Percentiles rank a stretch among this genome's conserved stretches.
These are phyloP conservation scores for Graphilbum sp. DNA, from an alignment of 2,329 filamentous ascomycete species.

Conservation along the genomic window DNA sequence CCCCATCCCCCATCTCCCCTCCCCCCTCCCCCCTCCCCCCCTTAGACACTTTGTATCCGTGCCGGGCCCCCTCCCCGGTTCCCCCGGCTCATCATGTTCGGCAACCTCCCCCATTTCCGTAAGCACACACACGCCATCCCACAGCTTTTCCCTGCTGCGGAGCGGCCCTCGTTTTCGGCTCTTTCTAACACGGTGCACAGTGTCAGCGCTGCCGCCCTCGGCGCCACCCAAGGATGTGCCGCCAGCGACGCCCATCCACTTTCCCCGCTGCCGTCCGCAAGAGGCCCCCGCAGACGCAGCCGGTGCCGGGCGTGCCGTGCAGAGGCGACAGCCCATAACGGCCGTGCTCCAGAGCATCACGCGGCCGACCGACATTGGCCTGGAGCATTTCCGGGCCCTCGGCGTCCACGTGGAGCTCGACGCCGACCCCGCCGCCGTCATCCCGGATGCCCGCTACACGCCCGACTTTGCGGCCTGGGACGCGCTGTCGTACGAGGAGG, in stretches of 20 bases:
- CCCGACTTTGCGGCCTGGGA: constrained; percentile 39
- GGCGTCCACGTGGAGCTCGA: constrained; percentile 38
- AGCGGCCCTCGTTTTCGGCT: not conserved
- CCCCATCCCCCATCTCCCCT: too few species aligned
- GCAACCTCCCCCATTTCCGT: constrained; percentile 23
- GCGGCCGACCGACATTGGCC: constrained; percentile 30
- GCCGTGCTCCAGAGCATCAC: constrained; percentile 35
- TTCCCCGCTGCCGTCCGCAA: constrained; percentile 27
- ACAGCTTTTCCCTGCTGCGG: not conserved
- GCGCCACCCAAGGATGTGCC: constrained; percentile 33
- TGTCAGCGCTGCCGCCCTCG: constrained; percentile 8
- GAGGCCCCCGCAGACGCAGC: constrained; percentile 9
- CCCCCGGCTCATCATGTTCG: constrained; percentile 22
- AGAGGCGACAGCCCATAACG: too few species aligned
- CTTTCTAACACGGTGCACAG: constrained; percentile 3
- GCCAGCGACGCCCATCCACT: constrained; percentile 35
- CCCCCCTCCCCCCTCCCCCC: not conserved
- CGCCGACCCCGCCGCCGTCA: constrained; percentile 28
- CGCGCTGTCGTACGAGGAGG: constrained; percentile 29
- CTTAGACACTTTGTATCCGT: not conserved
- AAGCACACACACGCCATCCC: constrained; percentile 10
- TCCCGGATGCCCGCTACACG: constrained; percentile 36
- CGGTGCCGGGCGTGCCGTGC: too few species aligned
- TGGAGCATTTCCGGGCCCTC: constrained; percentile 38
- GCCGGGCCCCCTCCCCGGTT: not conserved